Percentiles rank a stretch among this genome's conserved stretches.
These are phyloP conservation scores for Zymoseptoria pseudotritici DNA, from an alignment of 2,329 filamentous ascomycete genomes.

Conservation along the genomic window DNA sequence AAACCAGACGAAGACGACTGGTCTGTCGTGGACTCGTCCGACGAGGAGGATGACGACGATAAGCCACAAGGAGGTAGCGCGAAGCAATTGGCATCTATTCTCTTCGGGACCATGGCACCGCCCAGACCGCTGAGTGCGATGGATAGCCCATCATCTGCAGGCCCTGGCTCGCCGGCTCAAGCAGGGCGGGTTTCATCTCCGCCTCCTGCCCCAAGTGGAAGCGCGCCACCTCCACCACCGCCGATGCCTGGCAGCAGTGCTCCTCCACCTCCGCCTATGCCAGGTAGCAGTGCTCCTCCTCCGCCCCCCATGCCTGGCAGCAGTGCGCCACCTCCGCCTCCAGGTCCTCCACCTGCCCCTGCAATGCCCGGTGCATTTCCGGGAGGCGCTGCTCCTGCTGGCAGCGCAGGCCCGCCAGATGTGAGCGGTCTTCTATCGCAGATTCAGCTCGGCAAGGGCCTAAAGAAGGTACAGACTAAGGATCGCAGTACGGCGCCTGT, in stretches of 20 bases:
- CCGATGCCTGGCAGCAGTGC: conserved; percentile 41
- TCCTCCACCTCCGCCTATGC: conserved; percentile 36
- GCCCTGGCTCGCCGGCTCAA: conserved; percentile 32
- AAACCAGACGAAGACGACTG: conserved; percentile 66
- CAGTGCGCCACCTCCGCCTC: conserved; percentile 46
- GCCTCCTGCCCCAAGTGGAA: conserved; percentile 39
- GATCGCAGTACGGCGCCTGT: conserved; percentile 68
- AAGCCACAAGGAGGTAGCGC: conserved; percentile 69
- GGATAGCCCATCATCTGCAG: conserved; percentile 48
- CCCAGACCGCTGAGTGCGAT: conserved; percentile 80
- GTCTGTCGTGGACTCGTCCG: conserved; percentile 70
- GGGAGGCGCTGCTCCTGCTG: conserved; percentile 23
- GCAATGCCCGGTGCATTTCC: conserved; percentile 39
- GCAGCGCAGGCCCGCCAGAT: conserved; percentile 22
- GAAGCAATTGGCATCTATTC: conserved; percentile 84
- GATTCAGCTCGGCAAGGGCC: conserved; percentile 68
- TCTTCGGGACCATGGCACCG: conserved; percentile 95
- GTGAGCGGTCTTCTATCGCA: conserved; percentile 64
- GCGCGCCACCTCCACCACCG: conserved; percentile 42
- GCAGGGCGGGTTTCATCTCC: conserved; percentile 27
- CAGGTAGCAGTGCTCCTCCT: conserved; percentile 38
- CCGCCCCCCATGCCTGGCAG: conserved; percentile 32
- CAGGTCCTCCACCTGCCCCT: conserved; percentile 37
- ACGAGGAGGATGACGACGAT: conserved; percentile 68
- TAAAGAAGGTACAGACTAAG: conserved; percentile 85